Percentiles rank a stretch among this genome's conserved stretches.
Evolutionary conservation across 169 alveolate species (phyloP).

Genomic region (Plasmodium blacklocki): DNA sequence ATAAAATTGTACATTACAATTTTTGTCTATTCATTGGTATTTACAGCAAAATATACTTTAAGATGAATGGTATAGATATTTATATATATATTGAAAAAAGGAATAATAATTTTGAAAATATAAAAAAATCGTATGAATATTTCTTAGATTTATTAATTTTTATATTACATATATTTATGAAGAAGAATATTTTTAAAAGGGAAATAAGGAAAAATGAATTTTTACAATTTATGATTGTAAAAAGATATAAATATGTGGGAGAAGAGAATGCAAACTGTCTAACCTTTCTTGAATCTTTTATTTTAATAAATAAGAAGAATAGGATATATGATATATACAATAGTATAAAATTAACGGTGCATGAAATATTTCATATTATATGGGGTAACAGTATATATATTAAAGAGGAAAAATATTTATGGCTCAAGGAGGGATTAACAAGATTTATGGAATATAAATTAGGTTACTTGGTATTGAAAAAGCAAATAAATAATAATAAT

Average conservation of each 20-base stretch:
- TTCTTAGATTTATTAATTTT: constrained; percentile 3
- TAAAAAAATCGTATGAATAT: neutral
- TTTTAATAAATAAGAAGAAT: neutral
- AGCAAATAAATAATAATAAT: neutral
- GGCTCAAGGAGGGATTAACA: constrained; percentile 56
- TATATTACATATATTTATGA: constrained; percentile 14
- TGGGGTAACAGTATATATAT: constrained; percentile 69
- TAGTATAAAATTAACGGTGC: constrained; percentile 16
- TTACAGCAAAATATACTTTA: constrained; percentile 24
- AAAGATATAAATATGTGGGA: constrained; percentile 44
- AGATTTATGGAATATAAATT: constrained; percentile 29
- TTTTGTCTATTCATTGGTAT: constrained; percentile 53
- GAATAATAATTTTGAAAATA: no score
- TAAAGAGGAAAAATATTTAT: constrained; percentile 35
- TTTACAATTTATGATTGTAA: constrained; percentile 40
- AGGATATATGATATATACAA: neutral
- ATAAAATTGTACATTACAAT: constrained; percentile 19
- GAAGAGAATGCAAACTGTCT: constrained; percentile 57
- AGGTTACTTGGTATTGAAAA: constrained; percentile 7
- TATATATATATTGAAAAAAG: constrained; percentile 39
- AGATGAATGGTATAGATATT: constrained; percentile 16
- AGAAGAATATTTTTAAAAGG: constrained; percentile 11
- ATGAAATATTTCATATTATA: constrained; percentile 37
- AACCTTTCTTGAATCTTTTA: constrained; percentile 13
- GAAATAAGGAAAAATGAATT: constrained; percentile 17